Percentiles rank a stretch among this genome's conserved stretches.
phyloP scores from a whole-genome alignment of 805 yeast genomes.

The Teunomyces cretensis region DNA sequence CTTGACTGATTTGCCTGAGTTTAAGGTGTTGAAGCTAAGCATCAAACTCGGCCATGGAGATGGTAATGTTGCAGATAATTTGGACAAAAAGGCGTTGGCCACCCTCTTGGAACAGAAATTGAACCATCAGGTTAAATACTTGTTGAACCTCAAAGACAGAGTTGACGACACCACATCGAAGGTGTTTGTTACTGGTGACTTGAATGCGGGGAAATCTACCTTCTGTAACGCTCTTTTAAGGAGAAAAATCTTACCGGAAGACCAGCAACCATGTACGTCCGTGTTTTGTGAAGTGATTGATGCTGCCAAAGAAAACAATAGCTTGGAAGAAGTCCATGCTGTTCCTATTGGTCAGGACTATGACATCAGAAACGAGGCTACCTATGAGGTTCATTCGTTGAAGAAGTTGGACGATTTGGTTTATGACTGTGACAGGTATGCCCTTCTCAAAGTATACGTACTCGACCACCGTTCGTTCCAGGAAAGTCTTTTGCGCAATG shows the following conservation, averaged over 20 bases:
- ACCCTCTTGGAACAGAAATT: constrained; percentile 70
- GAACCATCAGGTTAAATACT: constrained; percentile 61
- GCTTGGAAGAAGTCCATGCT: constrained; percentile 91
- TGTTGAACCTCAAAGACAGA: constrained; percentile 71
- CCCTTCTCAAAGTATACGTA: constrained; percentile 76
- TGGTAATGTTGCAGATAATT: constrained; percentile 47
- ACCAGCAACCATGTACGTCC: constrained; percentile 96
- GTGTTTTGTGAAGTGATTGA: constrained; percentile 95
- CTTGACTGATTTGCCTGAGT: constrained; percentile 32
- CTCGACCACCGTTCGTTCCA: constrained; percentile 69
- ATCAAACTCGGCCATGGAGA: constrained; percentile 51
- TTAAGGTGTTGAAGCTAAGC: constrained; percentile 63
- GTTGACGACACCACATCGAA: constrained; percentile 90
- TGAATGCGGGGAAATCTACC: constrained; percentile 94
- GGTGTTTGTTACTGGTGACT: constrained; percentile 94
- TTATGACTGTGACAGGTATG: constrained; percentile 66
- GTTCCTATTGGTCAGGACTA: constrained; percentile 59
- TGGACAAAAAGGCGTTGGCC: constrained; percentile 70
- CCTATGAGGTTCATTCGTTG: constrained; percentile 59
- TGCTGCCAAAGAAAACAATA: constrained; percentile 64
- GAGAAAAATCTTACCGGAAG: constrained; percentile 82
- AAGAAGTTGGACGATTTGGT: constrained; percentile 67
- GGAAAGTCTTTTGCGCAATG: constrained; percentile 77
- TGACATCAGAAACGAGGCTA: constrained; percentile 55
- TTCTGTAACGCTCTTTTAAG: constrained; percentile 88